Base-by-base conservation (phyloP, 768 basidiomycete species). In the Mycena polygramma region DNA sequence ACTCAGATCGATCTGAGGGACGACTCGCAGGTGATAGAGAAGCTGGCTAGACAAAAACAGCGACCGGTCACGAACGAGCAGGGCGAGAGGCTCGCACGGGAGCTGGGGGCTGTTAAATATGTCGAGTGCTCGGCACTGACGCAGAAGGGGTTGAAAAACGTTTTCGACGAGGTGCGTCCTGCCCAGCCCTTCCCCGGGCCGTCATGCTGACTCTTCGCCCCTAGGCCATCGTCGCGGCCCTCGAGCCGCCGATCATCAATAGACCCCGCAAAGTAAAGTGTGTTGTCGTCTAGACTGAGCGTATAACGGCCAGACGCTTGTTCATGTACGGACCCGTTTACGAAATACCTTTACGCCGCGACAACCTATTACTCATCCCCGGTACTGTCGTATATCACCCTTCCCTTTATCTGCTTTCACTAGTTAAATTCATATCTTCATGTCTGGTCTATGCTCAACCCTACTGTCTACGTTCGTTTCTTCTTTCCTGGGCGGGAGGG, bases 111-210 rank as follows among this genome's bases (percentile, higher is more conserved):
- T 36, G 97, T 99, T 82, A 99, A 98, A 82, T 99, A 98, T 79
- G 97, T 98, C 59, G 98, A 99, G 83, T 99, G 98, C 83, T 98
- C 97, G 64, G 98, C 98, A 61, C 83, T 99, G 87, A 99, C 97
- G 75, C 98, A 99, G 88, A 96, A 96, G 88, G 98, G 98, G 36
- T 83, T 99, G 82, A 99, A 99, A 93, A 99, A 99, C 81, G 98
- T 99, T 71, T 99, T 99, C 80, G 98, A 99, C 81, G 98, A 99
- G 93, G 96, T 95, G 81, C 79, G 92, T 85, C 19, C 4, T 46
- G 8, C 7, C 17, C 45, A 11, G n/a, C 49, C 63, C 36, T 1
- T 45, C 55, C n/a, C 45, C 24, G 17, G 10, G 4, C 8, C 20
- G 7, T 14, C 53, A 67, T 59, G 24, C 59, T 30, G 64, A 62